phyloP scores from a whole-genome alignment of 2,329 filamentous ascomycete species.

The Sclerotinia spermophila region DNA sequence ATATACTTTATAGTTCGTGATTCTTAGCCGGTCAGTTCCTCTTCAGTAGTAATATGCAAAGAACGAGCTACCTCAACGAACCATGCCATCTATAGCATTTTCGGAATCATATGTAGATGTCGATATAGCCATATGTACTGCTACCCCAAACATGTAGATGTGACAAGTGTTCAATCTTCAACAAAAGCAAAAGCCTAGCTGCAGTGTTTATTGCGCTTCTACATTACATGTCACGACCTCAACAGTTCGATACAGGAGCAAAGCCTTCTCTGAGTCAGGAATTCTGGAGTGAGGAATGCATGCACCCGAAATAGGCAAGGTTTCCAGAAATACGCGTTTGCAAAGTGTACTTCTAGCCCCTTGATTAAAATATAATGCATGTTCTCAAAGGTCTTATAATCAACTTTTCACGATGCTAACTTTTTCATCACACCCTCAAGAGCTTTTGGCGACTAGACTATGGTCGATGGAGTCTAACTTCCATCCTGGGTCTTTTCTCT shows the following conservation, averaged over 20 bases:
- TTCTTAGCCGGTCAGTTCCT: not conserved
- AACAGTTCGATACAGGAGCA: not conserved
- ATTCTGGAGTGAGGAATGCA: constrained; percentile 7
- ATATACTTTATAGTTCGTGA: not conserved
- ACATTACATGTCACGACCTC: not conserved
- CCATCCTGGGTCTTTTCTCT: constrained; percentile 2
- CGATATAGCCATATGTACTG: constrained; percentile 5
- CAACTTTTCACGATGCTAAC: constrained; percentile 9
- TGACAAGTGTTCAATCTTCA: constrained; percentile 12
- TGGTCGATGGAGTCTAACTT: not conserved
- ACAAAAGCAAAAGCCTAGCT: constrained; percentile 4
- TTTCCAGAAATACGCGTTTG: constrained; percentile 12
- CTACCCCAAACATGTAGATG: constrained; percentile 7
- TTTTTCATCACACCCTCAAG: constrained; percentile 9
- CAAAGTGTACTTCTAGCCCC: constrained; percentile 15
- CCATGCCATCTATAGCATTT: not conserved
- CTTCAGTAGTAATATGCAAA: constrained; percentile 3
- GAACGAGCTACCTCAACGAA: not conserved
- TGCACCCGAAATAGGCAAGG: constrained; percentile 10
- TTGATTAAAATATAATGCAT: constrained; percentile 17
- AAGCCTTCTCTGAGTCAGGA: constrained; percentile 3
- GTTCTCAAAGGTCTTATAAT: constrained; percentile 6
- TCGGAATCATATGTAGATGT: not conserved
- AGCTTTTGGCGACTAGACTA: not conserved
- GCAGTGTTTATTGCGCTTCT: not conserved